These are phyloP conservation scores for Silene vulgaris DNA, from an alignment of 179 eudicot genomes.

Conservation along the genomic window DNA sequence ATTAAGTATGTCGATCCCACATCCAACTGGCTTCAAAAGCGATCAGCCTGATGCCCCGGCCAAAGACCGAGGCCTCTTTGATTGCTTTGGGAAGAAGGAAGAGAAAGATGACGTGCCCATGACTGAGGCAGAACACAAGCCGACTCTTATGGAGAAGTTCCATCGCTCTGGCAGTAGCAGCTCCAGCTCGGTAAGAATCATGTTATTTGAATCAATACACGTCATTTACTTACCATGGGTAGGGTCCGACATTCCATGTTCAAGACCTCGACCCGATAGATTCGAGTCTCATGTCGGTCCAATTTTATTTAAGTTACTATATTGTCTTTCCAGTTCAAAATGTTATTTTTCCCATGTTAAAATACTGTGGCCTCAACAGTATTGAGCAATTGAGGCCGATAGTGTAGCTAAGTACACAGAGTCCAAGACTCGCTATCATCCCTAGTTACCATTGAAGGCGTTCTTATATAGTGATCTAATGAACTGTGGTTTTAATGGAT, in stretches of 20 bases:
- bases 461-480: neutral
- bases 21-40: constrained; percentile 17
- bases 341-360: too few relatives aligned
- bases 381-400: too few relatives aligned
- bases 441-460: neutral
- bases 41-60: constrained; percentile 22
- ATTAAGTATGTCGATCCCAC: constrained; percentile 33
- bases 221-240: neutral
- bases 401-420: too few relatives aligned
- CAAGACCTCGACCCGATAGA: too few relatives aligned
- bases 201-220: neutral
- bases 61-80: constrained; percentile 37
- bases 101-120: constrained; percentile 27
- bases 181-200: constrained; percentile 45
- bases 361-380: too few relatives aligned
- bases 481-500: neutral
- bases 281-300: too few relatives aligned
- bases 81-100: constrained; percentile 49
- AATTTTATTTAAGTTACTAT: too few relatives aligned
- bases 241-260: too few relatives aligned
- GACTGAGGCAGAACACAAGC: constrained; percentile 32
- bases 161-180: constrained; percentile 36
- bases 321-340: too few relatives aligned
- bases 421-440: neutral
- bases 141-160: constrained; percentile 38